Base-by-base conservation (phyloP, 225 moss, liverwort and hornwort species). In the Sphagnum contortum region DNA sequence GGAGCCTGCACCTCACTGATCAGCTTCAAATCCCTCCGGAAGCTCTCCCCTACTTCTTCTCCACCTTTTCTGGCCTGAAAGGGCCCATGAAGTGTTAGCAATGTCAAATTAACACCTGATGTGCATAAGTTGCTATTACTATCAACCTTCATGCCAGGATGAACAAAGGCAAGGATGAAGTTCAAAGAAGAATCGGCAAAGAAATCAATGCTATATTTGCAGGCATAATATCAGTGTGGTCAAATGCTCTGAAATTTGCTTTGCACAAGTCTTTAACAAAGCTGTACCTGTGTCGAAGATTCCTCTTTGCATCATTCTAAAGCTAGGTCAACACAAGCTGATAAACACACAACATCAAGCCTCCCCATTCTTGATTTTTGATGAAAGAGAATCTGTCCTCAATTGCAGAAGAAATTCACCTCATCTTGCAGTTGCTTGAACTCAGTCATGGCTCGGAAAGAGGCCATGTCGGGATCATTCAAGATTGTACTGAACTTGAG, bases 1-100 rank as follows among this genome's bases (percentile, higher is more conserved):
- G 96, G 96, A 80, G 90, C 96, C 69, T 96, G 96, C 45, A 96
- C 92, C 72, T 96, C 96, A 76, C 92, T 88, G 5, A 96, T 96
- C 68, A 96, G 71, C 68, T 90, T 92, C 68, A 96, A 68, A 65
- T 96, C 92, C 72, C 92, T 83, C 68, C 96, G 81, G 57, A 96
- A 92, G 76, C 92, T 90, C 58, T 83, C 76, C 11, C 92, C 92
- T 52, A 90, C 75, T 76, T 87, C 85, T 67, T 85, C 76, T 65
- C 90, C 96, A 55, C 96, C 90, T 80, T 85, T 90, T 69, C 96
- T 88, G 64, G 96, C 96, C 96, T 96, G 85, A 64, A 80, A 44
- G 5, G 54, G 57, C 29, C 58, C 68, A 64, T 62, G 74, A 3
- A 62, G 45, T 44, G 45, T 5, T 4, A 66, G 47, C 7, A 60